phyloP scores from a whole-genome alignment of 2,329 filamentous ascomycete genomes.

The Colletotrichum cordylinicola region DNA sequence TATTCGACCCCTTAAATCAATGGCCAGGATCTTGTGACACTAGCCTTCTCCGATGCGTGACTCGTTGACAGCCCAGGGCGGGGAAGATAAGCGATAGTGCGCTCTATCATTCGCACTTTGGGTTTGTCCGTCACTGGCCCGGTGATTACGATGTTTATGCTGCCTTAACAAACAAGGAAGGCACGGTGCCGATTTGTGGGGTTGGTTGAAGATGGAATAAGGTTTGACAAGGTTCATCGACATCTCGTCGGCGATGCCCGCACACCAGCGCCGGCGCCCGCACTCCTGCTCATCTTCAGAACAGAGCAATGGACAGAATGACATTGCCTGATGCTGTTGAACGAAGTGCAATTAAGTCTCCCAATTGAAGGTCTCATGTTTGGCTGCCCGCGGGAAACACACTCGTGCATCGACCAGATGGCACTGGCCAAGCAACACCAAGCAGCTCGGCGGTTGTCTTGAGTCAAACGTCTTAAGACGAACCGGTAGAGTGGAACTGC shows the following conservation, averaged over 20 bases:
- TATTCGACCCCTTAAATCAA: background rate
- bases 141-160: background rate
- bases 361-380: no score
- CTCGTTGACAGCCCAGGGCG: background rate
- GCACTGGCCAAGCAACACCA: background rate
- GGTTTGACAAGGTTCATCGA: background rate
- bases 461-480: background rate
- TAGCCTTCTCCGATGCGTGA: background rate
- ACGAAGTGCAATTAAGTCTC: background rate
- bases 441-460: background rate
- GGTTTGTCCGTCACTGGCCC: background rate
- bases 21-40: background rate
- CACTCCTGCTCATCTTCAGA: background rate
- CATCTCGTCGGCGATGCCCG: background rate
- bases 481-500: background rate
- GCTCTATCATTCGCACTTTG: background rate
- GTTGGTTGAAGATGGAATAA: background rate
- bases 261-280: background rate
- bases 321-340: background rate
- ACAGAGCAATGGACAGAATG: background rate
- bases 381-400: background rate
- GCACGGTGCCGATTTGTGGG: background rate
- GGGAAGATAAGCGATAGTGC: background rate
- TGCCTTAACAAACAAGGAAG: background rate
- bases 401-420: background rate